phyloP scores from a whole-genome alignment of 2,329 filamentous ascomycete genomes.

The Falciphora oryzae region DNA sequence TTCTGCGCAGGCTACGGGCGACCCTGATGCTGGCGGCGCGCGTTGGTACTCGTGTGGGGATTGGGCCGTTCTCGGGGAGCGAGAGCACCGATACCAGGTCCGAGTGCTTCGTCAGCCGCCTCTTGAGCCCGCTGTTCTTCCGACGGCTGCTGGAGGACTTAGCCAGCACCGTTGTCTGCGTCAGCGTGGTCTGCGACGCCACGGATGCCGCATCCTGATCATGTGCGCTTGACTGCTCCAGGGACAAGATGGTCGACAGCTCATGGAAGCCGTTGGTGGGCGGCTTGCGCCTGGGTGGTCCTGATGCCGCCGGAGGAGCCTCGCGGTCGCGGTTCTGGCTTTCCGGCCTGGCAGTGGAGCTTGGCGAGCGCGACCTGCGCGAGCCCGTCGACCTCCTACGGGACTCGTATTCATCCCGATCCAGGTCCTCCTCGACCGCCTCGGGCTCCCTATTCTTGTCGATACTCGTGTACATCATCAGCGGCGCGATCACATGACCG shows the following conservation, averaged over 20 bases:
- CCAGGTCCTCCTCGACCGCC: constrained; percentile 11
- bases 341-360: constrained; percentile 18
- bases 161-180: constrained; percentile 46
- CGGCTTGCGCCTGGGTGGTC: constrained; percentile 23
- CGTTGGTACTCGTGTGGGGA: constrained; percentile 39
- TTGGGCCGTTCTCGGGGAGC: constrained; percentile 51
- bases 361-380: constrained; percentile 27
- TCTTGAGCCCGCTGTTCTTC: constrained; percentile 50
- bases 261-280: constrained; percentile 51
- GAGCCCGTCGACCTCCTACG: constrained; percentile 27
- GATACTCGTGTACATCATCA: constrained; percentile 39
- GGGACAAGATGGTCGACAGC: constrained; percentile 52
- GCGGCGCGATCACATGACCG: constrained; percentile 36
- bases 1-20: constrained; percentile 70
- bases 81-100: constrained; percentile 93
- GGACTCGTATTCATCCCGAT: constrained; percentile 15
- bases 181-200: constrained; percentile 45
- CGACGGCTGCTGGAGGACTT: neutral
- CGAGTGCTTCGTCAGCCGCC: constrained; percentile 82
- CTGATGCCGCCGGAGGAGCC: constrained; percentile 20
- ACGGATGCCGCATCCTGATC: constrained; percentile 47
- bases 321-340: constrained; percentile 18
- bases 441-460: constrained; percentile 4
- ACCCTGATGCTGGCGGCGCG: constrained; percentile 43
- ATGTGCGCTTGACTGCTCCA: constrained; percentile 36